These are phyloP conservation scores for Paspalum vaginatum DNA, from an alignment of 176 grass and related monocot species.

Conservation along the genomic window DNA sequence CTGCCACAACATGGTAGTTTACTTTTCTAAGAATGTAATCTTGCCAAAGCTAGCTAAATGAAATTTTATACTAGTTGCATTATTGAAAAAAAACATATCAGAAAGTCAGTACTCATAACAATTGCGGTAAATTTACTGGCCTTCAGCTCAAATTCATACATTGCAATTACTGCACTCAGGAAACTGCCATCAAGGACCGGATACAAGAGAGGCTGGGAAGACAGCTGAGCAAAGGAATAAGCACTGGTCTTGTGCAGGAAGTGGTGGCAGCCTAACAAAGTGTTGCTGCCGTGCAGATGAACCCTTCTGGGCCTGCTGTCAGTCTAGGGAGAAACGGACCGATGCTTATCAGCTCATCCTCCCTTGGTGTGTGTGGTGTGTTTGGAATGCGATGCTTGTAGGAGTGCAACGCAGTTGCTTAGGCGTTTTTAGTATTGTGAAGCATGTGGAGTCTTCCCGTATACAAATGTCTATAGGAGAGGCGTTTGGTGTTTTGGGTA, in stretches of 20 bases:
- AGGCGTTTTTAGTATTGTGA: background rate
- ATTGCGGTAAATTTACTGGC: background rate
- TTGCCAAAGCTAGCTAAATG: background rate
- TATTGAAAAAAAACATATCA: background rate
- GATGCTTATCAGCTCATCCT: background rate
- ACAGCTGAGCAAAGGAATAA: constrained; percentile 69
- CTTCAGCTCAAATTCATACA: background rate
- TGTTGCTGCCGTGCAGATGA: background rate
- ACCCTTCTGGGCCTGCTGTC: background rate
- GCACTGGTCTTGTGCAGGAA: constrained; percentile 43
- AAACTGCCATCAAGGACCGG: constrained; percentile 95
- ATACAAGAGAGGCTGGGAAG: constrained; percentile 84
- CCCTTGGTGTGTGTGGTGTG: background rate
- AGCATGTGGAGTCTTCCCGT: background rate
- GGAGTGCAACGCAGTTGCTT: constrained; percentile 22
- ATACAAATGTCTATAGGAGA: constrained; percentile 52
- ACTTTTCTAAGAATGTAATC: background rate
- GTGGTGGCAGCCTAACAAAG: constrained; percentile 43
- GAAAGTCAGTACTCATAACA: background rate
- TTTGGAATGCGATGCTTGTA: constrained; percentile 39
- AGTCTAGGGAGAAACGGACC: background rate
- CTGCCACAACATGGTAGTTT: constrained; percentile 83
- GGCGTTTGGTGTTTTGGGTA: constrained; percentile 46
- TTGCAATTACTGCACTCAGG: constrained; percentile 43
- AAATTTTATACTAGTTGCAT: background rate